phyloP scores from a whole-genome alignment of 2,329 filamentous ascomycete genomes.

The Stagonosporopsis tanaceti region DNA sequence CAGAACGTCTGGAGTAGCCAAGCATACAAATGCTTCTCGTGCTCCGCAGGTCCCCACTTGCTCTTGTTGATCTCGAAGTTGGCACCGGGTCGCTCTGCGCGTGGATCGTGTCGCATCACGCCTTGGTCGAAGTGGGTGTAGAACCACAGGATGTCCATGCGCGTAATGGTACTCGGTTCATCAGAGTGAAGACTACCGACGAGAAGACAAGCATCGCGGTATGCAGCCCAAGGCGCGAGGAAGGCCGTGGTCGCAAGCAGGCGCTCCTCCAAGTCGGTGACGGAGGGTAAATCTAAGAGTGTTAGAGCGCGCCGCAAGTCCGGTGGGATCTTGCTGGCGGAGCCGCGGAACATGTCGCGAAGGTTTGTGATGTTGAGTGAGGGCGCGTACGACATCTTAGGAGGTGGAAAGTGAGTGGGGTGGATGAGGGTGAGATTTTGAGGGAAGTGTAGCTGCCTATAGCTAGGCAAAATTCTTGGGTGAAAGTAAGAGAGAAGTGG shows the following conservation, averaged over 20 bases:
- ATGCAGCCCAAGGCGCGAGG: constrained; percentile 41
- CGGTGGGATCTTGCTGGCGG: constrained; percentile 25
- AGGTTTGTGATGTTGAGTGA: constrained; percentile 17
- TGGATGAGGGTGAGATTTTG: background rate
- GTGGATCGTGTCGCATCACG: constrained; percentile 36
- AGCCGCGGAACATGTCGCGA: constrained; percentile 25
- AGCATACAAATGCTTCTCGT: constrained; percentile 44
- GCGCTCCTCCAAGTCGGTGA: constrained; percentile 37
- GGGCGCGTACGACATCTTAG: background rate
- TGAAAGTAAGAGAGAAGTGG: background rate
- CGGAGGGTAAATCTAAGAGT: constrained; percentile 29
- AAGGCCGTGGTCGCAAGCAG: constrained; percentile 42
- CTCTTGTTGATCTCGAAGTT: constrained; percentile 37
- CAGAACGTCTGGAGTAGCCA: constrained; percentile 45
- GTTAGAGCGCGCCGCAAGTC: constrained; percentile 36
- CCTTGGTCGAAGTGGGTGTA: constrained; percentile 45
- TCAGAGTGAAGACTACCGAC: constrained; percentile 23
- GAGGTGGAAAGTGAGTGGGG: background rate
- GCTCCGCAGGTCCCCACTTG: constrained; percentile 35
- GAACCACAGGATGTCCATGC: constrained; percentile 39
- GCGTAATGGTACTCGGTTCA: constrained; percentile 27
- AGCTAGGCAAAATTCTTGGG: background rate
- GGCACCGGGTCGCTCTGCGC: constrained; percentile 25
- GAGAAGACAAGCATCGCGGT: constrained; percentile 40
- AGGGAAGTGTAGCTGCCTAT: background rate